Evolutionary conservation across 2,329 filamentous ascomycete species (phyloP), one percentile per base, ranked within the genome.

Genomic region (Daldinia sp.): DNA sequence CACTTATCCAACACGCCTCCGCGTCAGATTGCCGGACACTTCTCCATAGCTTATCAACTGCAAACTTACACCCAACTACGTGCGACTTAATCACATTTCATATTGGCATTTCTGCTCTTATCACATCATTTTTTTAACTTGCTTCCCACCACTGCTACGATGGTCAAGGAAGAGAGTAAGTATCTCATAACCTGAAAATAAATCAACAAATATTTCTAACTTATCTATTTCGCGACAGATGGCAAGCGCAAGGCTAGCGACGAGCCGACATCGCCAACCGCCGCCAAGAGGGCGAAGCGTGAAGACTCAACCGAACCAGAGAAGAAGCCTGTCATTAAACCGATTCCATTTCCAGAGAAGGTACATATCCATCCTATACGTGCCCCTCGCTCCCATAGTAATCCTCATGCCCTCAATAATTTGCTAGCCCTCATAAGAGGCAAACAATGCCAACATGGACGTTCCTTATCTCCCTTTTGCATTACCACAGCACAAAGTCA

Each of bases 311-410:
- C 78, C 53, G 82, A 87, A 72, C 39, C 63, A 6, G 82, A 85
- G 15, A 87, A 87, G 75, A 86, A 86, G 66, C 79, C 82, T 5
- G 80, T 79, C 6, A 85, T 87, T 72, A 89, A 89, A 73, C 88
- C 89, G 18, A 93, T 97, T 39, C 93, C 92, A 1, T 98, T 96
- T 75, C 94, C 94, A 1, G 94, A 97, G 81, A 98, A 97, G 86
- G 91, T 92, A 78, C 7, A 50, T 60, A 60, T 55, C 13, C 9
- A 51, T 50, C 28, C 9, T 50, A 50, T 58, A 48, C 18, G 6
- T 44, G 20, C 6, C 28, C 35, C 35, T 44, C 37, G 60, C 33
- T 20, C 30, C 30, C 28, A 28, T 69, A 81, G 13, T 7, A 15
- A 20, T 41, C 30, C 44, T 6, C 46, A 37, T 35, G 18, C 23